Evolutionary conservation across 2,329 filamentous ascomycete genomes (phyloP).

Genomic region (Byssothecium circinans): DNA sequence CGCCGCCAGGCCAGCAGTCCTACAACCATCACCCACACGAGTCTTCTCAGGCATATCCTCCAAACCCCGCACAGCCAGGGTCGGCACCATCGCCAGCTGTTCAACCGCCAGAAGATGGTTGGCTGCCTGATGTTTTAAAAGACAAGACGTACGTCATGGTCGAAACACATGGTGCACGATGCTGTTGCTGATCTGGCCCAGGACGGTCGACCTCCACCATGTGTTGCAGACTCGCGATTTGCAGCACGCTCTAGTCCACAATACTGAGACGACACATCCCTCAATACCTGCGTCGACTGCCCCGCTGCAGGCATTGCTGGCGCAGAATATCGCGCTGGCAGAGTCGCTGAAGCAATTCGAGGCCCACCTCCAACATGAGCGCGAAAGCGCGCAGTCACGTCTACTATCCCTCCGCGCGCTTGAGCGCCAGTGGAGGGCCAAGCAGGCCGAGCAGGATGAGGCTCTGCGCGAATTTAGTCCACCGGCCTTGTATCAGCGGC

Average conservation of each 20-base stretch:
- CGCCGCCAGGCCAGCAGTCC: constrained; percentile 42
- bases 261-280: constrained; percentile 68
- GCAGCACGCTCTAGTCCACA: constrained; percentile 73
- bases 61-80: constrained; percentile 19
- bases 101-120: constrained; percentile 59
- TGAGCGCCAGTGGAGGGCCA: constrained; percentile 88
- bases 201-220: constrained; percentile 76
- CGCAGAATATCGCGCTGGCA: constrained; percentile 72
- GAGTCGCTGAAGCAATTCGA: constrained; percentile 64
- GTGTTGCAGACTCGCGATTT: constrained; percentile 67
- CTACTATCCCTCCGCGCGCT: constrained; percentile 81
- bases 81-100: constrained; percentile 21
- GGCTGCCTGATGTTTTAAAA: constrained; percentile 75
- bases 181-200: constrained; percentile 41
- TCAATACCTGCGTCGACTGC: constrained; percentile 68
- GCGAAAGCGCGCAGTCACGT: constrained; percentile 74
- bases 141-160: constrained; percentile 72
- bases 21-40: constrained; percentile 22
- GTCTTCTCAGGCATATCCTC: constrained; percentile 17
- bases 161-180: constrained; percentile 13
- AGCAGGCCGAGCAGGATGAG: constrained; percentile 85
- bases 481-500: constrained; percentile 78
- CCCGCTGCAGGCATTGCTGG: constrained; percentile 64
- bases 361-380: constrained; percentile 59
- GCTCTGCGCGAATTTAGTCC: constrained; percentile 84